Percentiles rank a stretch among this genome's conserved stretches.
phyloP scores from a whole-genome alignment of 1,139 yeast species.

The Diutina sp. region DNA sequence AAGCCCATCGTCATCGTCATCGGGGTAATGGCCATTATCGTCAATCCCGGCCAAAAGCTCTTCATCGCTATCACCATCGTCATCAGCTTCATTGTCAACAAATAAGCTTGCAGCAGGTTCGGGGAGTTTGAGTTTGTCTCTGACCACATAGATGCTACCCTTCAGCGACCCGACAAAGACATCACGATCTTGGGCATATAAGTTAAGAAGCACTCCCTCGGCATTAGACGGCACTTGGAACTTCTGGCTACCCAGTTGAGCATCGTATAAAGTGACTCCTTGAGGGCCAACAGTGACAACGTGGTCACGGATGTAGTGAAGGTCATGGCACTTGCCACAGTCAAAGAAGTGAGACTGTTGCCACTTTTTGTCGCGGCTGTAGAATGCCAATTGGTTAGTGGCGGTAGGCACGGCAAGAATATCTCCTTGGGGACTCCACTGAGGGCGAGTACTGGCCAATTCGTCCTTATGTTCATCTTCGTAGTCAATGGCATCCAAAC shows the following conservation, averaged over 20 bases:
- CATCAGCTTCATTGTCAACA: background rate
- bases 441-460: slow-evolving; percentile 17
- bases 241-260: background rate
- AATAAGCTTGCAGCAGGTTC: background rate
- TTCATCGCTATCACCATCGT: background rate
- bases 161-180: background rate
- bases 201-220: background rate
- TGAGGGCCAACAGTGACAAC: background rate
- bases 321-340: background rate
- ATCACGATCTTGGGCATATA: background rate
- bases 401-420: slow-evolving; percentile 45
- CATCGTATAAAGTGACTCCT: background rate
- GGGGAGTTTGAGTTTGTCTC: background rate
- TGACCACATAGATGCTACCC: background rate
- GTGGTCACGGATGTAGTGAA: background rate
- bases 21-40: too few relatives aligned
- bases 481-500: slow-evolving; percentile 24
- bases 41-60: background rate
- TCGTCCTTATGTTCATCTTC: slow-evolving; percentile 28
- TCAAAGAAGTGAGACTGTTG: background rate
- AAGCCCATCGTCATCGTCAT: background rate
- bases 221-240: background rate
- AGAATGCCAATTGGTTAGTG: slow-evolving; percentile 6
- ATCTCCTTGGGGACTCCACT: slow-evolving; percentile 39
- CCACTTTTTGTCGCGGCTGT: background rate